Base-by-base conservation (phyloP, 805 yeast species). In the Candida palmyrensis region DNA sequence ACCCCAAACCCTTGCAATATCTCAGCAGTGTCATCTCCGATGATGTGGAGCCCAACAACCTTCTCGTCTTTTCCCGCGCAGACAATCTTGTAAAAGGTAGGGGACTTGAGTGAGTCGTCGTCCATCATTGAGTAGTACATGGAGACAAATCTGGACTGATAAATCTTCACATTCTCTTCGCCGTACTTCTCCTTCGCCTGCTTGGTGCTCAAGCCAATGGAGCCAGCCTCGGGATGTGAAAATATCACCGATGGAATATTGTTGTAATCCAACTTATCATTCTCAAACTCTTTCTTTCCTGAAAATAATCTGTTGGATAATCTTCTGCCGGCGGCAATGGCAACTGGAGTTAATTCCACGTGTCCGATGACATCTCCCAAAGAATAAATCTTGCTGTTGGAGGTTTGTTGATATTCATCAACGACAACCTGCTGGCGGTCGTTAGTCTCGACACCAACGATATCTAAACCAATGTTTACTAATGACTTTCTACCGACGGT, bases 1-100 rank as follows among this genome's bases (percentile, higher is more conserved):
- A 89, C 98, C 39, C 97, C 98, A 52, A 92, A 92, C 24, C 98
- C 99, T 71, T 92, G 99, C 49, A 92, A 72, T 38, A 92, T 89
- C 62, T 92, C 99, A 20, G 95, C 78, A 33, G 92, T 77, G 6
- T 76, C 63, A 51, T 89, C 97, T 41, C 99, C 99, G 45, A 89
- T 84, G 36, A 92, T 62, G 60, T 92, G 98, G 46, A 92, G 66
- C 18, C 99, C 99, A 40, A 92, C 94, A 36, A 92, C 96, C 63
- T 86, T 89, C 61, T 92, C 97, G 26, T 85, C 79, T 29, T 73
- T 63, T 12, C 96, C 95, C 21, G 79, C 74, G 52, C 78, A 74
- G 30, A 92, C 71, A 39, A 92, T 61, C 62, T 87, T 88, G 70
- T 92, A 92, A 24, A 78, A 79, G 18, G 95, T 85, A 43, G 95